Percentiles rank a stretch among this genome's conserved stretches.
Evolutionary conservation across 208 protist species (phyloP).

Genomic region (Giardia duodenalis): DNA sequence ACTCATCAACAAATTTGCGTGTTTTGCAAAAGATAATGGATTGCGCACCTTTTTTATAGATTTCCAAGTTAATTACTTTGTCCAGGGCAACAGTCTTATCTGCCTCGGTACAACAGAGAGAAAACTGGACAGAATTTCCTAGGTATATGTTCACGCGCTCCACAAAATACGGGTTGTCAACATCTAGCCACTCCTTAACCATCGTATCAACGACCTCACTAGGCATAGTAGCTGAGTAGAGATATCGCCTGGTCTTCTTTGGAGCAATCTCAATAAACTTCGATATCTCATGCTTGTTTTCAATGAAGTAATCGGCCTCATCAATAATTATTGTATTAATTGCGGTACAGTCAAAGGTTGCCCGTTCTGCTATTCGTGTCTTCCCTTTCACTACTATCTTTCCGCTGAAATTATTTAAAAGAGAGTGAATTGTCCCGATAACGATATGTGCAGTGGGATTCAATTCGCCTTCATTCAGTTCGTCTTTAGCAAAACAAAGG

Average conservation of each 20-base stretch:
- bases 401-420: background rate
- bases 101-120: background rate
- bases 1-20: background rate
- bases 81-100: background rate
- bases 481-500: background rate
- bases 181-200: background rate
- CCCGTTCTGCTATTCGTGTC: too few relatives aligned
- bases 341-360: too few relatives aligned
- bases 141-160: background rate
- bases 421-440: background rate
- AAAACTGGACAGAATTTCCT: slow-evolving; percentile 1
- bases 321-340: background rate
- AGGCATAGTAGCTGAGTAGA: slow-evolving; percentile 1
- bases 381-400: background rate
- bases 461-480: background rate
- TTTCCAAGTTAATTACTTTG: background rate
- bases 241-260: background rate
- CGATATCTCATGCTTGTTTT: background rate
- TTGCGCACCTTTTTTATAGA: background rate
- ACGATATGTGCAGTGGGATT: too few relatives aligned
- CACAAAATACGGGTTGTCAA: background rate
- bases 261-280: background rate
- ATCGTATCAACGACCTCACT: background rate
- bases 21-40: slow-evolving; percentile 7
- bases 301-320: slow-evolving; percentile 4